Evolutionary conservation across 2,329 filamentous ascomycete genomes (phyloP).

Genomic region (Penicillium vulpinum): DNA sequence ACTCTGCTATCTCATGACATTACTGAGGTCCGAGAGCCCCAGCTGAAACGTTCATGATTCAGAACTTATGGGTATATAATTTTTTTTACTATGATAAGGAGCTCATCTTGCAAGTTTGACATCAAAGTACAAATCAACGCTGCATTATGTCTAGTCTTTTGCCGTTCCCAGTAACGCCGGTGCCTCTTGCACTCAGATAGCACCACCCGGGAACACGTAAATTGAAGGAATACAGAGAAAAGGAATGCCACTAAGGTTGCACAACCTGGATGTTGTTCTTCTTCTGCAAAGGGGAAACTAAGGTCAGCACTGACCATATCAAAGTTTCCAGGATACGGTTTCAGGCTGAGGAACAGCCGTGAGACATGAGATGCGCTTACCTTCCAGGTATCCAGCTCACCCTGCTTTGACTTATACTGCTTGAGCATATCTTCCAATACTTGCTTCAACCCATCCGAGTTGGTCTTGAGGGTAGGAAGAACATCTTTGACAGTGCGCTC

Average conservation of each 20-base stretch:
- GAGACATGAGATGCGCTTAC: slow-evolving; percentile 54
- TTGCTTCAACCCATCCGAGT: slow-evolving; percentile 90
- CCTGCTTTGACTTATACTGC: slow-evolving; percentile 92
- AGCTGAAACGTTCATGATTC: background rate
- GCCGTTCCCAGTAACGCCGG: slow-evolving; percentile 21
- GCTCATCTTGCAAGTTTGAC: slow-evolving; percentile 3
- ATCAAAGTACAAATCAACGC: slow-evolving; percentile 16
- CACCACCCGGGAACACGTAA: slow-evolving; percentile 5
- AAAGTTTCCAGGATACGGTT: background rate
- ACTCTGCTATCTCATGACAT: background rate
- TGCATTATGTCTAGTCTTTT: slow-evolving; percentile 24
- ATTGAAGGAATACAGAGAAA: slow-evolving; percentile 12
- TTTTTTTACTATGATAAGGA: background rate
- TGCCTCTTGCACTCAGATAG: slow-evolving; percentile 7
- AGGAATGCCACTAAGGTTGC: slow-evolving; percentile 37
- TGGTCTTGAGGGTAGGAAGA: slow-evolving; percentile 84
- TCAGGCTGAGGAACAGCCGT: background rate
- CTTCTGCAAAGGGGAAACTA: slow-evolving; percentile 36
- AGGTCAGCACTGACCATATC: background rate
- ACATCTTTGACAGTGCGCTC: slow-evolving; percentile 94
- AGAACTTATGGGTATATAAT: slow-evolving; percentile 3
- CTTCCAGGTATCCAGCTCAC: slow-evolving; percentile 98
- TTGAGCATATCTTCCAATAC: slow-evolving; percentile 92
- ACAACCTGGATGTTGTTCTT: slow-evolving; percentile 53
- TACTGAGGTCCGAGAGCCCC: background rate